Conservation (phyloP, 441 rosid species). For the Mallotus japonicus region DNA sequence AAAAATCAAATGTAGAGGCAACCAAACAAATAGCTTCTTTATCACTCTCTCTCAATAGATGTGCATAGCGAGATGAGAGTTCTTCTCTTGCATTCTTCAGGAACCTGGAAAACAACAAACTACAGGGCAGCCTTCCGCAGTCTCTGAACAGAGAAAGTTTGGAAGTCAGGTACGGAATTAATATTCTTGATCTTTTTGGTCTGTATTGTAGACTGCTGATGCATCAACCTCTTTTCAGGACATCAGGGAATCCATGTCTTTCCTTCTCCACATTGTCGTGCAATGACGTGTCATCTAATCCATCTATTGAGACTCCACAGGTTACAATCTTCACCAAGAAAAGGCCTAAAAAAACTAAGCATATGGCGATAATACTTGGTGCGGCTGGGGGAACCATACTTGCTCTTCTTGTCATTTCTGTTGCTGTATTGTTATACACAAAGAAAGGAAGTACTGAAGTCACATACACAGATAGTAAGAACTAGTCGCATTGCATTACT, state of each 20-base stretch:
- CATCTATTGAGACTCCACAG: constrained; percentile 75
- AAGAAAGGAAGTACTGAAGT: constrained; percentile 50
- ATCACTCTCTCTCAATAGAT: background rate
- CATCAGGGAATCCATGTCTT: constrained; percentile 75
- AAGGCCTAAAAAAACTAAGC: constrained; percentile 43
- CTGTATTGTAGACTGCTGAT: constrained; percentile 22
- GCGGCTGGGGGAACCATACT: constrained; percentile 56
- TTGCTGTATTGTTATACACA: constrained; percentile 34
- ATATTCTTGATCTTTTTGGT: background rate
- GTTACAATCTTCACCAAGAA: constrained; percentile 53
- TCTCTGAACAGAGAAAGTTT: constrained; percentile 63
- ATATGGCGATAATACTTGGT: constrained; percentile 50
- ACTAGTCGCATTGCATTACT: constrained; percentile 14
- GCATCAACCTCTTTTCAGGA: constrained; percentile 42
- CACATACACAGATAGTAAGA: constrained; percentile 48
- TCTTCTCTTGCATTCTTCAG: constrained; percentile 37
- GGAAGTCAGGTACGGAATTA: constrained; percentile 59
- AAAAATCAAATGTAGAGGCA: constrained; percentile 10
- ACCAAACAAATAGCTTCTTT: background rate
- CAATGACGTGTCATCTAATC: constrained; percentile 56
- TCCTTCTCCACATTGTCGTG: constrained; percentile 65
- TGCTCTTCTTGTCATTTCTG: constrained; percentile 40
- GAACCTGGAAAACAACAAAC: constrained; percentile 80
- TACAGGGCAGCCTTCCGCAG: constrained; percentile 67
- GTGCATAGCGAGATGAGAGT: constrained; percentile 1